Evolutionary conservation across 495 filamentous ascomycete genomes (phyloP).

Genomic region (Lichina pygmaea): DNA sequence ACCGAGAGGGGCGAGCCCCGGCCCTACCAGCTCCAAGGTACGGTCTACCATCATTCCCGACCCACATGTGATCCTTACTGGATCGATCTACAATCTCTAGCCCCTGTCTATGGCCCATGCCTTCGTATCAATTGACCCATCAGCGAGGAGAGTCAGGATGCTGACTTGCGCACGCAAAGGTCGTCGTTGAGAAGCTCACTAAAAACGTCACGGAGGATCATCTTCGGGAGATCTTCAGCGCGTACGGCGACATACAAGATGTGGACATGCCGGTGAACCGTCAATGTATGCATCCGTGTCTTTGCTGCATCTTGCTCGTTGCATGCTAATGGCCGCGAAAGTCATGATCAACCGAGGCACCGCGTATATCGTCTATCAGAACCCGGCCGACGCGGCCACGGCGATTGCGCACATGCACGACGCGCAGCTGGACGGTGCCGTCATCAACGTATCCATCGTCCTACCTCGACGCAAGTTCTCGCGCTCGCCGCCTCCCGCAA

Average conservation of each 20-base stretch:
- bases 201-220: constrained; percentile 83
- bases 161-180: constrained; percentile 21
- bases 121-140: background rate
- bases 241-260: constrained; percentile 63
- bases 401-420: constrained; percentile 98
- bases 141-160: background rate
- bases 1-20: constrained; percentile 3
- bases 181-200: constrained; percentile 86
- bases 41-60: constrained; percentile 1
- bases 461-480: constrained; percentile 40
- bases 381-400: constrained; percentile 52
- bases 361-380: constrained; percentile 70
- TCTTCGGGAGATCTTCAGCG: constrained; percentile 73
- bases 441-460: constrained; percentile 81
- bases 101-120: constrained; percentile 1
- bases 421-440: constrained; percentile 70
- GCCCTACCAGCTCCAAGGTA: constrained; percentile 32
- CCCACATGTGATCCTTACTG: background rate
- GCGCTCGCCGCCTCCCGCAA: constrained; percentile 12
- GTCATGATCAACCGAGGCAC: constrained; percentile 80
- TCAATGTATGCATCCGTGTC: constrained; percentile 28
- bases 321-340: constrained; percentile 11
- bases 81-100: background rate
- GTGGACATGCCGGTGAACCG: constrained; percentile 75
- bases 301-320: background rate